Percentiles rank a stretch among this genome's conserved stretches.
These are phyloP conservation scores for Claviceps africana DNA, from an alignment of 2,329 filamentous ascomycete species.

Conservation along the genomic window DNA sequence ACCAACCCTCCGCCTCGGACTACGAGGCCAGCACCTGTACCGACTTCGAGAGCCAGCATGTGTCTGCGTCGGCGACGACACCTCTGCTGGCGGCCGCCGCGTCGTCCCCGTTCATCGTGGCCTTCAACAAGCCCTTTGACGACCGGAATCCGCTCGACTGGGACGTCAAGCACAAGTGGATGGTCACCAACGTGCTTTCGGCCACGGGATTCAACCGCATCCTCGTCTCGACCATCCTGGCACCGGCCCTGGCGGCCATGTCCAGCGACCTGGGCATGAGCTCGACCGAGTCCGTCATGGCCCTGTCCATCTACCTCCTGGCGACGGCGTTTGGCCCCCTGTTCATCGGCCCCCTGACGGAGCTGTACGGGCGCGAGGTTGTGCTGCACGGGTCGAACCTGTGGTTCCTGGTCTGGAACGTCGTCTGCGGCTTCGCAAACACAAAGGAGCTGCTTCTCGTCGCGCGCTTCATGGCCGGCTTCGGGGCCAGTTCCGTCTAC, in stretches of 20 bases:
- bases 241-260: slow-evolving; percentile 34
- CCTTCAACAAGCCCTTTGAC: background rate
- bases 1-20: background rate
- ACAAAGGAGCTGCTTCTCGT: slow-evolving; percentile 26
- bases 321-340: slow-evolving; percentile 30
- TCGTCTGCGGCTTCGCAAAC: slow-evolving; percentile 28
- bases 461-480: slow-evolving; percentile 31
- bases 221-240: slow-evolving; percentile 38
- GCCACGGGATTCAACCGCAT: slow-evolving; percentile 37
- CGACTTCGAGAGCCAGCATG: background rate
- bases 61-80: background rate
- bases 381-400: slow-evolving; percentile 31
- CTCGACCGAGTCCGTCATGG: slow-evolving; percentile 31
- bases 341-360: slow-evolving; percentile 30
- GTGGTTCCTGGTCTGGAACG: slow-evolving; percentile 36
- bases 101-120: background rate
- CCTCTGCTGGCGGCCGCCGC: background rate
- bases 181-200: slow-evolving; percentile 32
- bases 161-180: slow-evolving; percentile 32
- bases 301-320: slow-evolving; percentile 29
- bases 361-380: slow-evolving; percentile 30
- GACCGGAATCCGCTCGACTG: background rate
- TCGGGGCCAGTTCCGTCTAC: slow-evolving; percentile 32
- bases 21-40: background rate
- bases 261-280: slow-evolving; percentile 37